Evolutionary conservation across 73 alveolate genomes (phyloP).

Genomic region (Breviolum minutum): DNA sequence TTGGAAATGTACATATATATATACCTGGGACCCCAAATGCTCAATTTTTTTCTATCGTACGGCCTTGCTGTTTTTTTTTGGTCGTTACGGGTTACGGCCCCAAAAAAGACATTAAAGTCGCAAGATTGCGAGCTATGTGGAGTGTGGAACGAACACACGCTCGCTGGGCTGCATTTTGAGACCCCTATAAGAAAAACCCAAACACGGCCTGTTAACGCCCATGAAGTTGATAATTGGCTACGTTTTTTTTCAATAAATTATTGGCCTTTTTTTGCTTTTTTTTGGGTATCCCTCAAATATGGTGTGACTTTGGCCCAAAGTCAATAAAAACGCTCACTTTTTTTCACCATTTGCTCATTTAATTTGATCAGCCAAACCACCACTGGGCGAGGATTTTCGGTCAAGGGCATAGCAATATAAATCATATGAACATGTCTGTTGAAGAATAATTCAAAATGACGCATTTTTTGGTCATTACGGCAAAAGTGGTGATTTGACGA

Average conservation of each 20-base stretch:
- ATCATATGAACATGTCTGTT: too few relatives aligned
- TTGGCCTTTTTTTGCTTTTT: background rate
- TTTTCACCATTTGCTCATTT: background rate
- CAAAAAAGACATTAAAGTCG: background rate
- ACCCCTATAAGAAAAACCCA: background rate
- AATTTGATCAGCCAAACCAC: background rate
- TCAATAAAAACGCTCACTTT: background rate
- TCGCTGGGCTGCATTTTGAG: background rate
- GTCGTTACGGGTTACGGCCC: too few relatives aligned
- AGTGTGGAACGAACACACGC: background rate
- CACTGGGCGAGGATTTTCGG: too few relatives aligned
- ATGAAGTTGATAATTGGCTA: background rate
- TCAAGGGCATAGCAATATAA: too few relatives aligned
- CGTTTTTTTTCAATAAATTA: constrained; percentile 6
- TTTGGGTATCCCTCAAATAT: background rate
- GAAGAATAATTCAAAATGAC: too few relatives aligned
- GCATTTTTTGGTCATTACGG: too few relatives aligned
- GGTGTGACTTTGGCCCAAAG: background rate
- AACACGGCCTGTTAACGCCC: constrained; percentile 4
- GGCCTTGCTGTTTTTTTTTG: too few relatives aligned
- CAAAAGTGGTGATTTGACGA: too few relatives aligned
- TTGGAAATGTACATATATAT: too few relatives aligned
- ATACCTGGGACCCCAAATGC: too few relatives aligned
- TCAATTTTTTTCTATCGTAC: too few relatives aligned
- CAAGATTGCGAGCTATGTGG: too few relatives aligned